Base-by-base conservation (phyloP, 2,329 filamentous ascomycete species). In the Diaporthe citriasiana region DNA sequence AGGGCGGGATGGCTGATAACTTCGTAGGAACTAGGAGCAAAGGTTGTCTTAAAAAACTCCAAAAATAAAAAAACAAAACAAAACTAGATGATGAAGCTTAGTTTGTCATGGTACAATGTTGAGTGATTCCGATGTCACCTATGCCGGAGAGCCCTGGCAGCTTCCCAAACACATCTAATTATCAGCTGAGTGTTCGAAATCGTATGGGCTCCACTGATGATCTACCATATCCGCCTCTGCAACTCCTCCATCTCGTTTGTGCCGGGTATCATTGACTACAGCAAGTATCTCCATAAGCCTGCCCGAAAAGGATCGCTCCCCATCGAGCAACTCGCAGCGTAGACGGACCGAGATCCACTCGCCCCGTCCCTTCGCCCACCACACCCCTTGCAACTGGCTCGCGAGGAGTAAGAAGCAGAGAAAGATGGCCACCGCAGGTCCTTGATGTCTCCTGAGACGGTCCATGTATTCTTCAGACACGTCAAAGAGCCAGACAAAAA, bases 401-500 rank as follows among this genome's bases (percentile, higher is more conserved):
- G 35, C 59, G 17, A 65, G 59, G 1, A 65, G 59, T 5, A 42
- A 47, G 40, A n/a, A 65, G 42, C 59, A 65, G 3, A 65, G 47
- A 27, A 65, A 65, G 27, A 65, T 47, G 42, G 59, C 40, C 59
- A 65, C 19, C 9, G 59, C 59, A 9, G 59, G 40, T 17, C 59
- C 59, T 33, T 65, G 42, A 1, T 65, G 9, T 47, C 40, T 33
- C 27, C 27, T n/a, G 4, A 65, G 59, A 7, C 59, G 40, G 6
- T 65, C 59, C 59, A 65, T 65, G 42, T 65, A 65, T 17, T 65
- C 59, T 13, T 65, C 59, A 10, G 59, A 65, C 13, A 47, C 27
- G 9, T 65, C 59, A 47, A 65, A 65, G 27, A 65, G 40, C 59
- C 59, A 65, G 38, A 65, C 27, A 10, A 65, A 65, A 8, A 65